These are phyloP conservation scores for Mucor saturninus DNA, from an alignment of 371 early-diverging fungal genomes.

Conservation along the genomic window DNA sequence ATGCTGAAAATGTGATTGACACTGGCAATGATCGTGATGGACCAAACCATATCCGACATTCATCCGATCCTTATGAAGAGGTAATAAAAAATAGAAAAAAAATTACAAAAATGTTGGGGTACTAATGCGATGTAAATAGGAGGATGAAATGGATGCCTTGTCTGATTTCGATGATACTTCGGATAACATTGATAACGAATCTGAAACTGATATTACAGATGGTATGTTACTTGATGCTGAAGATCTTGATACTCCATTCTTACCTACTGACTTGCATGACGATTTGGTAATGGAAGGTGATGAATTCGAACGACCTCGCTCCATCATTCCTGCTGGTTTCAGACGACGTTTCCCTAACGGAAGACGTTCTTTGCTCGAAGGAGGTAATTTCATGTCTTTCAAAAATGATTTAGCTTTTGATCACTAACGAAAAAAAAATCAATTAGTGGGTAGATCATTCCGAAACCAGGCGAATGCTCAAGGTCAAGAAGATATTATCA, in stretches of 20 bases:
- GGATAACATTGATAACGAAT: slow-evolving; percentile 53
- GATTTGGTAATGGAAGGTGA: slow-evolving; percentile 40
- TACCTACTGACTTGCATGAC: slow-evolving; percentile 42
- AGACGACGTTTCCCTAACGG: slow-evolving; percentile 33
- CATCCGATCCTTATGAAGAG: slow-evolving; percentile 40
- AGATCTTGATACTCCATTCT: slow-evolving; percentile 64
- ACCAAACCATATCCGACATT: slow-evolving; percentile 32
- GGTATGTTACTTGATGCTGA: slow-evolving; percentile 58
- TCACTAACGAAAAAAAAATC: no score
- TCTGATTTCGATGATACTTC: slow-evolving; percentile 61
- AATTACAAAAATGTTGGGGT: neutral
- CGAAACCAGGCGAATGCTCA: slow-evolving; percentile 21
- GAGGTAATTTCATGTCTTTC: slow-evolving; percentile 15
- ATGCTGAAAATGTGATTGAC: slow-evolving; percentile 46
- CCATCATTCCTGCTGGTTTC: slow-evolving; percentile 33
- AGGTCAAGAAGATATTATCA: slow-evolving; percentile 61
- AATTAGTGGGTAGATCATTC: slow-evolving; percentile 36
- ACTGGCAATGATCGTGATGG: slow-evolving; percentile 52
- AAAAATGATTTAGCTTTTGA: neutral
- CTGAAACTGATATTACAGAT: slow-evolving; percentile 51
- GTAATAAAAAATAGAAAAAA: slow-evolving; percentile 17
- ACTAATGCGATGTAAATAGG: slow-evolving; percentile 17
- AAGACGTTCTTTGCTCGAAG: slow-evolving; percentile 34
- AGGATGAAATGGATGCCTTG: slow-evolving; percentile 49
- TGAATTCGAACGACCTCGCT: slow-evolving; percentile 44